Base-by-base conservation (phyloP, 495 filamentous ascomycete species). In the Annulohypoxylon bovei region DNA sequence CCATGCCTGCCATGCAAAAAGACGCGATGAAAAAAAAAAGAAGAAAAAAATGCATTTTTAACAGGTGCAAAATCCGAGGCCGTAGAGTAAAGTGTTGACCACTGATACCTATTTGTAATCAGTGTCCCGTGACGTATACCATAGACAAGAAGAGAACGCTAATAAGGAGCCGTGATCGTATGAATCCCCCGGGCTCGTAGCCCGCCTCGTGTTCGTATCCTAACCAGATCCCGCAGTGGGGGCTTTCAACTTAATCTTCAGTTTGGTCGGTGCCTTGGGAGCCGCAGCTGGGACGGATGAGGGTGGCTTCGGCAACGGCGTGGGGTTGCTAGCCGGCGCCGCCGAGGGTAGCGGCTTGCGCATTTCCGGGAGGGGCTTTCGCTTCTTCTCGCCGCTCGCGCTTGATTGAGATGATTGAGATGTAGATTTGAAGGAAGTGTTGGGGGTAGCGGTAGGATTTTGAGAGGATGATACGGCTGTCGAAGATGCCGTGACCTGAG, bases 231-330 rank as follows among this genome's bases (percentile, higher is more conserved):
- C 63, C 7, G 63, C 16, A 22, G 67, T 54, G 6, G 73, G 33
- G 6, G 73, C 46, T 65, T 78, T 81, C 30, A 82, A 16, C 69
- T 81, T 82, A 16, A 82, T 76, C 61, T 81, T 81, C 40, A 82
- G 58, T 33, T 79, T 80, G 20, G 74, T 60, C 0, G 62, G 56
- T 1, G 35, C 66, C 37, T 77, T 65, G 22, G 75, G 23, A 6
- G 67, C 39, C 9, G 72, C 44, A 30, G 70, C 61, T 20, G 71
- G 30, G 9, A 68, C 33, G 3, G 77, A 35, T n/a, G 70, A 53
- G 16, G 65, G 62, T 14, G 68, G 72, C 49, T 77, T 77, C 3
- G 70, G 65, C n/a, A 67, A 65, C n/a, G 70, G 70, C 16, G 67
- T 52, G 7, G 75, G 61, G 11, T 69, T 69, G 9, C 27, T 54